Conservation (phyloP, 2,329 filamentous ascomycete species). For the Cadophora sp. region DNA sequence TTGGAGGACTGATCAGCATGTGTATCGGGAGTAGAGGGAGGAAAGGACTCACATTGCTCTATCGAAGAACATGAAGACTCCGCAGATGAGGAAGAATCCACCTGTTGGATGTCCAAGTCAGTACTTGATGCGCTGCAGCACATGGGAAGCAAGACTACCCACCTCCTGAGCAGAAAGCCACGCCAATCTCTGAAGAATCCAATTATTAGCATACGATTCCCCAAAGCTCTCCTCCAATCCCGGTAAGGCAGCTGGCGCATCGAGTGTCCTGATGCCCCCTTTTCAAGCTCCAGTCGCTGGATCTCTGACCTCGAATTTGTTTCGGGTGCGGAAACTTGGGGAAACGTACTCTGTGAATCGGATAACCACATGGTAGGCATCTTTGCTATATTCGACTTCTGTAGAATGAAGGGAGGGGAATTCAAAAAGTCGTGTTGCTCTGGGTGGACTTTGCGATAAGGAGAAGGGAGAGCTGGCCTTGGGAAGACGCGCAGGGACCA, state of each 20-base stretch:
- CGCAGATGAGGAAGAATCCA: slow-evolving; percentile 92
- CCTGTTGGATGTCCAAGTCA: slow-evolving; percentile 58
- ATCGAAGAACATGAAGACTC: slow-evolving; percentile 97
- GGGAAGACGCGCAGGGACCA: slow-evolving; percentile 20
- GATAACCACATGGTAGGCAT: slow-evolving; percentile 84
- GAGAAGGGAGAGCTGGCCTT: slow-evolving; percentile 26
- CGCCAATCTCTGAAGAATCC: slow-evolving; percentile 82
- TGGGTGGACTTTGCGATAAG: slow-evolving; percentile 22
- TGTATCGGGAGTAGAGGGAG: slow-evolving; percentile 16
- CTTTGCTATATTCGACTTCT: slow-evolving; percentile 25
- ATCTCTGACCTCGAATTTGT: not conserved
- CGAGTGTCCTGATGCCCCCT: not conserved
- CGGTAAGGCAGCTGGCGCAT: slow-evolving; percentile 34
- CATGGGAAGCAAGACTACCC: slow-evolving; percentile 53
- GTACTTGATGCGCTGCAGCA: slow-evolving; percentile 28
- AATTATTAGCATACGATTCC: slow-evolving; percentile 38
- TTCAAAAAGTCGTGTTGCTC: slow-evolving; percentile 20
- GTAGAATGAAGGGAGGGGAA: not conserved
- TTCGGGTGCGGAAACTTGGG: not conserved
- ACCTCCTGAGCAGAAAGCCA: slow-evolving; percentile 98
- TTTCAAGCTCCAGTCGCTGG: not conserved
- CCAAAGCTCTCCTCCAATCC: not conserved
- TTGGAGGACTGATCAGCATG: slow-evolving; percentile 46
- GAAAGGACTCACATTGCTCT: slow-evolving; percentile 77
- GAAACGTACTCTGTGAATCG: slow-evolving; percentile 85